Conservation (phyloP, 2,329 filamentous ascomycete species). For the Alternaria arborescens region DNA sequence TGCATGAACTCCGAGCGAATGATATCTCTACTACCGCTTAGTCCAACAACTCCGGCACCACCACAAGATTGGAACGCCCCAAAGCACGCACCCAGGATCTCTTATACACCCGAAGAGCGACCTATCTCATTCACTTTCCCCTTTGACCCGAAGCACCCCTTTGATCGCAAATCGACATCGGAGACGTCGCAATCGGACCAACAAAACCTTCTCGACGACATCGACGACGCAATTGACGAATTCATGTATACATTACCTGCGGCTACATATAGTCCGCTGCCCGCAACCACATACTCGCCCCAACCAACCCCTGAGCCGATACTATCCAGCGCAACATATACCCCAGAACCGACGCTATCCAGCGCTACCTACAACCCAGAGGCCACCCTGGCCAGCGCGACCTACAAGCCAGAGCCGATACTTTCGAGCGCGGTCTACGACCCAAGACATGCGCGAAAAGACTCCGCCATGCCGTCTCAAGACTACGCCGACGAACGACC, state of each 20-base stretch:
- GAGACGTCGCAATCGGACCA: constrained; percentile 17
- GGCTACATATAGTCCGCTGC: constrained; percentile 22
- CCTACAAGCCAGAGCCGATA: constrained; percentile 14
- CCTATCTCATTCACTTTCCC: constrained; percentile 28
- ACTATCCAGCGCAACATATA: constrained; percentile 20
- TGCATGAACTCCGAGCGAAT: constrained; percentile 4
- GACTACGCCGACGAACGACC: constrained; percentile 10
- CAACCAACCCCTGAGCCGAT: constrained; percentile 2
- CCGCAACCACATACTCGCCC: constrained; percentile 25
- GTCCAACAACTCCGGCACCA: constrained; percentile 7
- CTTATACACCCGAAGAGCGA: constrained; percentile 24
- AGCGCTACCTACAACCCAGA: constrained; percentile 20
- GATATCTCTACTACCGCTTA: constrained; percentile 16
- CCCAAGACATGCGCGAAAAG: constrained; percentile 27
- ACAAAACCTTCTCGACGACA: constrained; percentile 31
- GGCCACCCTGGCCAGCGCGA: constrained; percentile 16
- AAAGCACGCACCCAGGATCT: constrained; percentile 12
- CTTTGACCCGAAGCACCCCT: constrained; percentile 22
- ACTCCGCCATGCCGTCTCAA: constrained; percentile 30
- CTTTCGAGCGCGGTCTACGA: constrained; percentile 18
- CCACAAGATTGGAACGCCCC: constrained; percentile 4
- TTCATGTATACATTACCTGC: constrained; percentile 30
- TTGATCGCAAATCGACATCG: constrained; percentile 23
- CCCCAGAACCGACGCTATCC: constrained; percentile 7
- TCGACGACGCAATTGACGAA: constrained; percentile 39